Evolutionary conservation across 192 early-diverging fungal species (phyloP), one percentile per base, ranked within the genome.

Genomic region (Backusella tarrabulga): DNA sequence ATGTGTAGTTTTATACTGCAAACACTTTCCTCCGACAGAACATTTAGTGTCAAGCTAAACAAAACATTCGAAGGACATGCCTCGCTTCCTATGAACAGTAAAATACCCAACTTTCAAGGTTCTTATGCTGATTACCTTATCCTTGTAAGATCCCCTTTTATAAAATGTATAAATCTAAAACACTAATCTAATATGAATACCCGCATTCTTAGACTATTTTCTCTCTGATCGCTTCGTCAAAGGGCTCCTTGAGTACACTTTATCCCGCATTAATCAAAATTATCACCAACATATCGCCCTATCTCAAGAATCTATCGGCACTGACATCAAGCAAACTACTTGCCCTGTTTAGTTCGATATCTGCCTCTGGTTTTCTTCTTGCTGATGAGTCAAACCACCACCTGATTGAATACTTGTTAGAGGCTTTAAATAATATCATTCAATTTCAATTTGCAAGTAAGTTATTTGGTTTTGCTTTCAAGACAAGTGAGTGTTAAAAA

Each of bases 61-160:
- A 86, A 85, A 40, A 23, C 81, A 7, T 94, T 93, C 80, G 89
- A 93, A 75, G 76, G 87, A 66, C 84, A 90, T 81, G 76, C 87
- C 19, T 83, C 90, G 52, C 52, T 89, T 77, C 85, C 93, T 9
- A 85, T 83, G 34, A 87, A 78, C 67, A 88, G 92, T 73, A 87
- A 88, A 34, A 19, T 68, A 29, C 84, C 85, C 3, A 83, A 84
- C 60, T 87, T 89, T 35, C 81, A 85, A 66, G 87, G 91, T 5
- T 90, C 87, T 23, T 91, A 93, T 67, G 94, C 89, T 0, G 97
- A 98, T 76, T 95, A 92, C 83, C 83, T 97, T 71, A 90, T 96
- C 69, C 83, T 92, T 77, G 91, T 90, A 79, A 83, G 85, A 77
- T 11, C 17, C 41, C 0, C 26, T 14, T 52, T 77, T 68, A 36